Evolutionary conservation across 1,284 basidiomycete species (phyloP), one percentile per base, ranked within the genome.

Genomic region (Cryptococcus jaspeensis): DNA sequence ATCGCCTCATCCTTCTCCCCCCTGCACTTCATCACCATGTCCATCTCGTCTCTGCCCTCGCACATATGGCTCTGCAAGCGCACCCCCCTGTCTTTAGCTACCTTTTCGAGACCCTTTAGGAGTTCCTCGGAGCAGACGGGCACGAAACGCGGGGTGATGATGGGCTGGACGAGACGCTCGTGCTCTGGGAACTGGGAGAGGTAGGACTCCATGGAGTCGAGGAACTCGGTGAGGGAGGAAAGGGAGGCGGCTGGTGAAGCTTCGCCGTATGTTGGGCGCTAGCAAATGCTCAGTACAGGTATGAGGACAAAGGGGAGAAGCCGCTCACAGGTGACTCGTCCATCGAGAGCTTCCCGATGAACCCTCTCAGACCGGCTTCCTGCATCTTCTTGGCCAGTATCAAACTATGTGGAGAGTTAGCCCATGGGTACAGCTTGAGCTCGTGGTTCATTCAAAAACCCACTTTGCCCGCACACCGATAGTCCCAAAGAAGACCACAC

Each of bases 281-380:
- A 44, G 7, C 46, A 20, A 45, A 5, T 25, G 46, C n/a, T 46
- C 11, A 37, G 48, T n/a, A 42, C 18, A n/a, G 7, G n/a, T 36
- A 5, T 47, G 18, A 37, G 38, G 36, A 5, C 9, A 42, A 35
- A 35, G 18, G 32, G 40, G 36, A 47, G 32, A n/a, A n/a, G 16
- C 16, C 3, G 56, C 66, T 58, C 50, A 69, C 61, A 8, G 64
- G 62, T 7, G 86, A 88, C 36, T 84, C 84, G 71, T 91, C 89
- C 89, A 91, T 91, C 0, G 88, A 89, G 13, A 92, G 79, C 70
- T 92, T 92, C 22, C 90, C 90, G 15, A 92, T 82, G 63, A 88
- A 89, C 0, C 84, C 88, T 39, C 90, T 80, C 18, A 92, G 67
- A 1, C 90, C 89, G n/a, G 83, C 82, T 0, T 77, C 66, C 59